These are phyloP conservation scores for Phytophthora colocasiae DNA, from an alignment of 352 stramenopile genomes.

Conservation along the genomic window DNA sequence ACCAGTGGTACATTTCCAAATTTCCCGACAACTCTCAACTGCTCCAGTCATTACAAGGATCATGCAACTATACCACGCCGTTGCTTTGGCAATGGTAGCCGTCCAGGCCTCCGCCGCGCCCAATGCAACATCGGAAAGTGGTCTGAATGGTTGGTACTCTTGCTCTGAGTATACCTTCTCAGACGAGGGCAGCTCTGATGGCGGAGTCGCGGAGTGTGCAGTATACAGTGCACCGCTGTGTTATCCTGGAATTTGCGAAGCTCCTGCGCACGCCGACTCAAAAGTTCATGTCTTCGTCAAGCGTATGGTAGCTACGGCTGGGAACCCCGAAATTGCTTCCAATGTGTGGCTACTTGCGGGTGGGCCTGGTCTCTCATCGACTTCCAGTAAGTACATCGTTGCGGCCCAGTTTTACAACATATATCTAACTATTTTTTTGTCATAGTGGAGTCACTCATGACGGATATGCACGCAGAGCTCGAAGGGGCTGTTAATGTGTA, in stretches of 20 bases:
- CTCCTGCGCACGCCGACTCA: background rate
- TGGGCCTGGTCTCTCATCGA: background rate
- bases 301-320: background rate
- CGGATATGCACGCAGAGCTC: background rate
- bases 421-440: constrained; percentile 6
- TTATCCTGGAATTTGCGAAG: constrained; percentile 3
- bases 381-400: background rate
- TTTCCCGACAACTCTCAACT: too few species aligned
- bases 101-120: background rate
- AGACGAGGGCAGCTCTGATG: constrained; percentile 4
- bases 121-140: background rate
- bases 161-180: constrained; percentile 24
- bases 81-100: background rate
- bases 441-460: background rate
- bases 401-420: too few species aligned
- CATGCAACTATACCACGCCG: background rate
- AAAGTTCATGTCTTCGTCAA: background rate
- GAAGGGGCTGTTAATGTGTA: background rate
- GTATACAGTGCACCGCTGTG: constrained; percentile 46
- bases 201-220: constrained; percentile 32
- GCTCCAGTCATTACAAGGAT: too few species aligned
- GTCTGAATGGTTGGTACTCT: constrained; percentile 34
- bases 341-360: background rate
- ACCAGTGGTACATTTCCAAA: too few species aligned
- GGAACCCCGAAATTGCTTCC: background rate